A percentile compares a stretch with the other conserved stretches of the same genome.
phyloP scores from a whole-genome alignment of 2,329 filamentous ascomycete species.

The Raffaelea arxii region DNA sequence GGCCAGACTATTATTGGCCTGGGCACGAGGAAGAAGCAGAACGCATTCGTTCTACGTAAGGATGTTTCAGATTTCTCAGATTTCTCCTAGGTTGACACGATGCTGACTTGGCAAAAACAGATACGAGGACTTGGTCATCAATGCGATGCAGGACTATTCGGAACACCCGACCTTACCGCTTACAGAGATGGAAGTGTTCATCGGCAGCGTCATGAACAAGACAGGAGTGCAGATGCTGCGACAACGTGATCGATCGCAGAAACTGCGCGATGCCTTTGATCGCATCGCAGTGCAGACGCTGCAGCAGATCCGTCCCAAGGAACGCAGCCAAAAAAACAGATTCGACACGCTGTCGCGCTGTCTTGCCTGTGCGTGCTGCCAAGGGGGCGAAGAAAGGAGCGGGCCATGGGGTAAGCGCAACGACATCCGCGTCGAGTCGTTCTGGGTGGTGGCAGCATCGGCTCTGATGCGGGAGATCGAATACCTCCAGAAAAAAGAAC shows the following conservation, averaged over 20 bases:
- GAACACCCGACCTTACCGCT: slow-evolving; percentile 34
- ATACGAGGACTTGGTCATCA: slow-evolving; percentile 34
- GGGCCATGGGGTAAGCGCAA: slow-evolving; percentile 1
- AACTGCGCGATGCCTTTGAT: slow-evolving; percentile 42
- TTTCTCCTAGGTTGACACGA: not conserved
- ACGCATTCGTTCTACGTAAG: slow-evolving; percentile 37
- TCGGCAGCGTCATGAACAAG: slow-evolving; percentile 45
- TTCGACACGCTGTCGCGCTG: slow-evolving; percentile 18
- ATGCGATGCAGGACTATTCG: slow-evolving; percentile 32
- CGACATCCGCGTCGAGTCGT: slow-evolving; percentile 16
- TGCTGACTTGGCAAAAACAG: slow-evolving; percentile 18
- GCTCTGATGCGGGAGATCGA: slow-evolving; percentile 19
- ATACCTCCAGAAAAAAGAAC: too few relatives aligned
- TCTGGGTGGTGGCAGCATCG: slow-evolving; percentile 20
- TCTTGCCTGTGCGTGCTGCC: slow-evolving; percentile 17
- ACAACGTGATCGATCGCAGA: slow-evolving; percentile 41
- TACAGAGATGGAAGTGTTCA: slow-evolving; percentile 44
- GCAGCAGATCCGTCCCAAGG: slow-evolving; percentile 14
- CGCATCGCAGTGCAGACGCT: slow-evolving; percentile 29
- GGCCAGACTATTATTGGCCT: too few relatives aligned
- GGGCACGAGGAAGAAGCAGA: slow-evolving; percentile 28
- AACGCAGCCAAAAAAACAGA: not conserved
- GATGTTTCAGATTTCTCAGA: not conserved
- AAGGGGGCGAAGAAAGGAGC: slow-evolving; percentile 1
- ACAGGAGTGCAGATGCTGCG: slow-evolving; percentile 36